Evolutionary conservation across 805 yeast genomes (phyloP).

Genomic region (Cyberlindnera xishuangbannaensis): DNA sequence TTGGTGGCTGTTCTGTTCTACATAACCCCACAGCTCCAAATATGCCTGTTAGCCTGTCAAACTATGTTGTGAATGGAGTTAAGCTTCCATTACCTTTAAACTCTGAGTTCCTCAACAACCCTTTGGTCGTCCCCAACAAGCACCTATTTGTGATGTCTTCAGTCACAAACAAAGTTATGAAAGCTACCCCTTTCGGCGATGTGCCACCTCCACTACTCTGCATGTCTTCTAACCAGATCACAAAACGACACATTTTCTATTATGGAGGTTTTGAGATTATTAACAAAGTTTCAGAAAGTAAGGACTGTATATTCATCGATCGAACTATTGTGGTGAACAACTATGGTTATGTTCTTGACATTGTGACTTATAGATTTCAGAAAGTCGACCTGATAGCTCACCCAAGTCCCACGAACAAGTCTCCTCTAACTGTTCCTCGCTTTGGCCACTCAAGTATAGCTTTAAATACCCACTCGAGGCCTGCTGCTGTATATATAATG

Average conservation of each 20-base stretch:
- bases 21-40: conserved; percentile 18
- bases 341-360: conserved; percentile 56
- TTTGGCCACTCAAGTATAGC: conserved; percentile 36
- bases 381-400: conserved; percentile 36
- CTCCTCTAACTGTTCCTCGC: conserved; percentile 31
- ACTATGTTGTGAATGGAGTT: conserved; percentile 33
- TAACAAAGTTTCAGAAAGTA: conserved; percentile 29
- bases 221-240: conserved; percentile 42
- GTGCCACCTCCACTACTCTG: conserved; percentile 50
- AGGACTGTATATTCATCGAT: conserved; percentile 25
- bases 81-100: conserved; percentile 43
- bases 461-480: conserved; percentile 12
- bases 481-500: conserved; percentile 36
- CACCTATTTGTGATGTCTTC: conserved; percentile 33
- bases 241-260: conserved; percentile 51
- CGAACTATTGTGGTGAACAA: conserved; percentile 44
- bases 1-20: conserved; percentile 38
- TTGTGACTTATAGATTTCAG: conserved; percentile 40
- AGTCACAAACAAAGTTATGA: conserved; percentile 33
- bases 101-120: conserved; percentile 35
- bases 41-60: conserved; percentile 28
- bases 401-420: conserved; percentile 25
- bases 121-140: conserved; percentile 35
- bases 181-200: conserved; percentile 32
- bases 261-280: conserved; percentile 64